These are phyloP conservation scores for Pholiota adiposa DNA, from an alignment of 1,284 basidiomycete genomes.

Conservation along the genomic window DNA sequence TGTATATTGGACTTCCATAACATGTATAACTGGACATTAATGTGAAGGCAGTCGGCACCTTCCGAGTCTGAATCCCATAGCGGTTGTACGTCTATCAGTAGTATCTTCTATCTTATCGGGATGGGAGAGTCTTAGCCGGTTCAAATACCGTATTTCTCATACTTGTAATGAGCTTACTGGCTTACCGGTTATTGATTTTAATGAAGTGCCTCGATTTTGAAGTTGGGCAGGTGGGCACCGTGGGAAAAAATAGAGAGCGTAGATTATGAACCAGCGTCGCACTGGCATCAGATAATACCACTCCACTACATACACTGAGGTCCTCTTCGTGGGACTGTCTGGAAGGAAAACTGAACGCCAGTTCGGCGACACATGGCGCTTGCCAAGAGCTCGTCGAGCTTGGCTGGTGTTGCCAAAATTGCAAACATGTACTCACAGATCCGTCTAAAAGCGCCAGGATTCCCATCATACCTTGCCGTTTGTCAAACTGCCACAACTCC, in stretches of 20 bases:
- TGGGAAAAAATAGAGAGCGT: neutral
- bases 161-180: neutral
- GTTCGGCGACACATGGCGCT: slow-evolving; percentile 14
- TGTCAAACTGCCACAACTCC: slow-evolving; percentile 8
- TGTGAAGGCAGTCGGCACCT: neutral
- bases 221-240: no score
- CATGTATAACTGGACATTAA: neutral
- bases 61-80: neutral
- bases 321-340: neutral
- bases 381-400: slow-evolving; percentile 5
- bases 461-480: slow-evolving; percentile 11
- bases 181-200: neutral
- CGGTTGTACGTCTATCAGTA: neutral
- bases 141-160: neutral
- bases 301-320: neutral
- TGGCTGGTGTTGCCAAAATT: slow-evolving; percentile 11
- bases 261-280: neutral
- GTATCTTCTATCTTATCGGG: neutral
- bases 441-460: slow-evolving; percentile 6
- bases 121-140: neutral
- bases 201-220: no score
- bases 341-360: neutral
- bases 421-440: slow-evolving; percentile 15
- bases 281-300: no score
- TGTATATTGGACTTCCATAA: neutral